These are phyloP conservation scores for Russula abietina DNA, from an alignment of 768 basidiomycete genomes.

Conservation along the genomic window DNA sequence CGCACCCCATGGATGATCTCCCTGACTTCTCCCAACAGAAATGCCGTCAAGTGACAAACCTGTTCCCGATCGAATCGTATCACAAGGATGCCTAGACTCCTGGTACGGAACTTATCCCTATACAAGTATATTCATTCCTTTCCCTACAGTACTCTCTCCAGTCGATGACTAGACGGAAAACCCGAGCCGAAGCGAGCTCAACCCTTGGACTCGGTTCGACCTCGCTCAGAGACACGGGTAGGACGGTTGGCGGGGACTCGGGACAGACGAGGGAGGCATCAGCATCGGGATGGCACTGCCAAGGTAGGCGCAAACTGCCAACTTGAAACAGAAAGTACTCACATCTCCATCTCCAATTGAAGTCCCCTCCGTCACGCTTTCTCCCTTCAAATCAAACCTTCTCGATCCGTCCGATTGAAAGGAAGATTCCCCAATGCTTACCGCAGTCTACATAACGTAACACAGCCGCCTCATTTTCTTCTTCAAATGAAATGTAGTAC, in stretches of 20 bases:
- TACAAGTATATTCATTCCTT: neutral
- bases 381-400: conserved; percentile 14
- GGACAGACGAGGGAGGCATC: neutral
- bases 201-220: neutral
- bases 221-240: neutral
- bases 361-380: neutral
- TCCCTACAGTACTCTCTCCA: neutral
- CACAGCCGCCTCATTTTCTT: neutral
- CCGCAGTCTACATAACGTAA: conserved; percentile 2
- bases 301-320: conserved; percentile 14
- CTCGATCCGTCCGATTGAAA: conserved; percentile 4
- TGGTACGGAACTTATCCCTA: conserved; percentile 1
- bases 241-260: neutral
- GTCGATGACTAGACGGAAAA: neutral
- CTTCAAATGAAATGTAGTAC: neutral
- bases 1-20: neutral
- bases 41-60: conserved; percentile 5
- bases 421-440: neutral
- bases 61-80: conserved; percentile 11
- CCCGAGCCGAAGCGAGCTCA: neutral
- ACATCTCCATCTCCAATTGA: neutral
- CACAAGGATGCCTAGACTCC: conserved; percentile 1
- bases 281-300: no score
- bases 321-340: conserved; percentile 12
- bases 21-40: no score